These are phyloP conservation scores for Botrytis deweyae DNA, from an alignment of 2,329 filamentous ascomycete genomes.

Conservation along the genomic window DNA sequence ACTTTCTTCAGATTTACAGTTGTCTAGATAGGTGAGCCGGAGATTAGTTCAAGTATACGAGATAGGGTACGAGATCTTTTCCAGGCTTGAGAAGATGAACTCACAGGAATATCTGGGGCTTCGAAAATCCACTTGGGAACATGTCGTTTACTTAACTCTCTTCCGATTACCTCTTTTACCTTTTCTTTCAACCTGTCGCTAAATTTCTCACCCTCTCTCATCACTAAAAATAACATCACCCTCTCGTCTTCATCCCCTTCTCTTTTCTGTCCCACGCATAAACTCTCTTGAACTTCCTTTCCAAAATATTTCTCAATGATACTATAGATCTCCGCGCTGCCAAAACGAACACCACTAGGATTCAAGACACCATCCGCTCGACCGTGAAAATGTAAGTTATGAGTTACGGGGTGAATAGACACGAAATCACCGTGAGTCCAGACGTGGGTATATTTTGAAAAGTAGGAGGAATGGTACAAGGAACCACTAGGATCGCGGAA, in stretches of 20 bases:
- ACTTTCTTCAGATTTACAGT: conserved; percentile 87
- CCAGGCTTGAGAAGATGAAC: conserved; percentile 37
- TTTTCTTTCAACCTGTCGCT: conserved; percentile 52
- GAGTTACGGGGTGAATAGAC: not conserved
- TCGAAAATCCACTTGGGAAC: conserved; percentile 78
- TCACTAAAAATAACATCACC: conserved; percentile 59
- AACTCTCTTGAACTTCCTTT: conserved; percentile 67
- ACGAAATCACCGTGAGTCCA: not conserved
- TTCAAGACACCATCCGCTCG: conserved; percentile 79
- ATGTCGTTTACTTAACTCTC: conserved; percentile 68
- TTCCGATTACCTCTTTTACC: conserved; percentile 64
- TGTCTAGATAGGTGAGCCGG: conserved; percentile 49
- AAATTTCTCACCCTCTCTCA: conserved; percentile 58
- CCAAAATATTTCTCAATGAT: conserved; percentile 54
- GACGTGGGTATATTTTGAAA: not conserved
- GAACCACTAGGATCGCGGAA: not conserved
- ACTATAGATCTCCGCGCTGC: conserved; percentile 73
- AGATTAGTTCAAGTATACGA: not conserved
- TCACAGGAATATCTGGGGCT: conserved; percentile 75
- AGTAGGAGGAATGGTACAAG: not conserved
- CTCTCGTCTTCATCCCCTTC: conserved; percentile 57
- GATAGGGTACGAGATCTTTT: not conserved
- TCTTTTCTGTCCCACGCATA: conserved; percentile 69
- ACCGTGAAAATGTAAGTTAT: not conserved
- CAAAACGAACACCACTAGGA: conserved; percentile 75